Conservation (phyloP, 345 rosid species). For the Brassica napus region DNA sequence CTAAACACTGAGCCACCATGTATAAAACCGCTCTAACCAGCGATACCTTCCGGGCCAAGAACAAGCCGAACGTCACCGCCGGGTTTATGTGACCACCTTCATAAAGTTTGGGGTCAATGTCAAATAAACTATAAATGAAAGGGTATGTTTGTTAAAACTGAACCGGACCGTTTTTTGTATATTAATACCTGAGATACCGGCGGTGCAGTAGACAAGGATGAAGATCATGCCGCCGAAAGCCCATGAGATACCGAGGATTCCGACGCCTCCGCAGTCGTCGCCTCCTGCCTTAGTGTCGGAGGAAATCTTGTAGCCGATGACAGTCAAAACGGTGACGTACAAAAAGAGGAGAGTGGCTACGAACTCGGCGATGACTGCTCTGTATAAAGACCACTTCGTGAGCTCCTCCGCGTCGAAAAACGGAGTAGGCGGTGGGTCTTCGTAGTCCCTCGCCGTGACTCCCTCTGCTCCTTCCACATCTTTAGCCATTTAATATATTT, state of each 20-base stretch:
- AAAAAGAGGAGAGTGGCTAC: constrained; percentile 64
- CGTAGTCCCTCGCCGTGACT: constrained; percentile 53
- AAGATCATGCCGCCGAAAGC: constrained; percentile 80
- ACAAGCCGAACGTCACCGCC: constrained; percentile 67
- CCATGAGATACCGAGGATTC: constrained; percentile 68
- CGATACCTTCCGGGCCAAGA: constrained; percentile 64
- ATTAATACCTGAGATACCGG: constrained; percentile 61
- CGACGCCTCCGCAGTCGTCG: constrained; percentile 56
- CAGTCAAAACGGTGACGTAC: constrained; percentile 63
- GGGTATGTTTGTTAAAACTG: background rate
- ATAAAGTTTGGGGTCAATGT: background rate
- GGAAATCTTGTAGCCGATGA: constrained; percentile 59
- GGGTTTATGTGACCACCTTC: constrained; percentile 80
- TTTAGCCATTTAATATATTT: constrained; percentile 47
- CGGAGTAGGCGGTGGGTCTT: constrained; percentile 61
- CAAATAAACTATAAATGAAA: background rate
- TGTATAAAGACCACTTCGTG: constrained; percentile 54
- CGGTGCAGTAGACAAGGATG: constrained; percentile 68
- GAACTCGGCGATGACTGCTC: constrained; percentile 66
- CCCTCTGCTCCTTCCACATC: constrained; percentile 51
- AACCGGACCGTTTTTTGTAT: background rate
- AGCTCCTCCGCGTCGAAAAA: constrained; percentile 55
- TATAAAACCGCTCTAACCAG: constrained; percentile 59
- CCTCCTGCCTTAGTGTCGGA: constrained; percentile 26
- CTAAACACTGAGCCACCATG: constrained; percentile 70